Base-by-base conservation (phyloP, 2,329 filamentous ascomycete genomes). In the Diplocarpon mali region DNA sequence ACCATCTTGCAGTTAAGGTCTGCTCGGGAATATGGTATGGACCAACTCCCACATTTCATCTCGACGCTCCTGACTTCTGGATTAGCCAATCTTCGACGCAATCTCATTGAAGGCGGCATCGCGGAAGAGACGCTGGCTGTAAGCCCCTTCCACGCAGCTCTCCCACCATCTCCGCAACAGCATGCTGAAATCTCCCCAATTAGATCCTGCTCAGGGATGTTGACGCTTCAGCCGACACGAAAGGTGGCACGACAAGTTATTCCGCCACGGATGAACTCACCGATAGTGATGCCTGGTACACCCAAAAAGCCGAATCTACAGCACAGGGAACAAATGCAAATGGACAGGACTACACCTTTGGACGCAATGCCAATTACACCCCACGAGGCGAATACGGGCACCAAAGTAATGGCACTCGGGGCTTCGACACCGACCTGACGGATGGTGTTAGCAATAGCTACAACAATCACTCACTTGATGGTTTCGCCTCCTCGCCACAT, bases 21-120 rank as follows among this genome's bases (percentile, higher is more conserved):
- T 48, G 66, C 69, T 40, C 67, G 65, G 47, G 70, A 79, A 60
- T 80, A 78, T 57, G 66, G 77, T 80, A 69, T 51, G 66, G 10
- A 10, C 2, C 14, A 11, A 6, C 8, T 8, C 17, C 13, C 11
- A 34, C 34, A 7, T n/a, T 6, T 2, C 14, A 35, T 35, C 4
- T 15, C 4, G 4, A 42, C 7, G 8, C 24, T 9, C 17, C 37
- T 42, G 14, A 20, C 13, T 43, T 20, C n/a, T 28, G 38, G 34
- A 20, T 14, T 32, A 60, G 59, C 51, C 45, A 59, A 68, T 43
- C 58, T 75, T 34, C 62, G 64, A 40, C 65, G 62, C n/a, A 75
- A 71, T 43, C 66, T 78, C 24, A 58, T 70, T 38, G 60, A 60
- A 46, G 70, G 69, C 20, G 74, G 73, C 4, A 65, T 76, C 32